Percentiles rank a stretch among this genome's conserved stretches.
These are phyloP conservation scores for Pichia terricola DNA, from an alignment of 1,139 yeast species.

Conservation along the genomic window DNA sequence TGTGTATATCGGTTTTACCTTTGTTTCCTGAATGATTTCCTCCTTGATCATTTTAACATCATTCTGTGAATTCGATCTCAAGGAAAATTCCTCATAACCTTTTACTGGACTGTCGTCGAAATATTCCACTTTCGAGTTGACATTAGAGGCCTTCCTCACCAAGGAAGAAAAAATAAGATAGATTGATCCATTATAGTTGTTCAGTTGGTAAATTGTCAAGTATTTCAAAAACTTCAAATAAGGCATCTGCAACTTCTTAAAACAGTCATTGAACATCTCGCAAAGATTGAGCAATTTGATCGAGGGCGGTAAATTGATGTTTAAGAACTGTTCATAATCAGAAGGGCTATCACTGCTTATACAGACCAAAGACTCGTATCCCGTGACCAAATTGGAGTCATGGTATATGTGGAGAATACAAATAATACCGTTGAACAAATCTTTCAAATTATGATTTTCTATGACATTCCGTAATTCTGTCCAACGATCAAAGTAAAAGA, in stretches of 20 bases:
- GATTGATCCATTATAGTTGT: slow-evolving; percentile 20
- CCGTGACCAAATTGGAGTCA: slow-evolving; percentile 11
- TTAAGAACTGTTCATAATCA: slow-evolving; percentile 1
- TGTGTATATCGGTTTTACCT: slow-evolving; percentile 17
- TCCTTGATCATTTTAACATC: slow-evolving; percentile 15
- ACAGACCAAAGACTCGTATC: slow-evolving; percentile 13
- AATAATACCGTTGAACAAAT: slow-evolving; percentile 13
- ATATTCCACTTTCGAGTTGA: slow-evolving; percentile 9
- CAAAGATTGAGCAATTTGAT: slow-evolving; percentile 1
- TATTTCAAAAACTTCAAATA: slow-evolving; percentile 15
- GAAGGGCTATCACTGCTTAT: slow-evolving; percentile 6
- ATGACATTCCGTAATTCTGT: slow-evolving; percentile 9
- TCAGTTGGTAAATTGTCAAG: slow-evolving; percentile 15
- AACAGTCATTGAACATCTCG: slow-evolving; percentile 14
- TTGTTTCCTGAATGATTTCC: slow-evolving; percentile 6
- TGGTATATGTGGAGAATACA: slow-evolving; percentile 16
- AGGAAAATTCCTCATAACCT: slow-evolving; percentile 18
- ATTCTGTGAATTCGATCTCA: slow-evolving; percentile 12
- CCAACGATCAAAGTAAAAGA: slow-evolving; percentile 19
- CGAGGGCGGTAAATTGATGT: background rate
- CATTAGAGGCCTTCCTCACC: slow-evolving; percentile 1
- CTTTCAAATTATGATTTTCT: slow-evolving; percentile 9
- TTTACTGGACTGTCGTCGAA: slow-evolving; percentile 6
- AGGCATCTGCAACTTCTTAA: slow-evolving; percentile 13
- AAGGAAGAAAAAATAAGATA: slow-evolving; percentile 19